Evolutionary conservation across 139 green algal genomes (phyloP).

Genomic region (Pleodorina starrii): DNA sequence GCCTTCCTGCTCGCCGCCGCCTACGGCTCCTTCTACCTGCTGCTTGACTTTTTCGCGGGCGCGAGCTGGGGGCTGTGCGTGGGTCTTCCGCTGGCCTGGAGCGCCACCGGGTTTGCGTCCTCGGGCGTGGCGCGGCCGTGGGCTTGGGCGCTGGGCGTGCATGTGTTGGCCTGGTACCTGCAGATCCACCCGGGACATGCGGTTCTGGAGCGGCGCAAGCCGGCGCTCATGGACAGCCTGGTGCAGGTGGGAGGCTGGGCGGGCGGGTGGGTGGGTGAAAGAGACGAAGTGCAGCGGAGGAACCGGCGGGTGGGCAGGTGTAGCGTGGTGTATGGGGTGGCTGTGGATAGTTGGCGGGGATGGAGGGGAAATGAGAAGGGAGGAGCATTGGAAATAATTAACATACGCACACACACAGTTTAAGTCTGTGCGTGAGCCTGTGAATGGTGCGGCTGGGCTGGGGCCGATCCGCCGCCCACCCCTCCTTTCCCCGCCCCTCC

Average conservation of each 20-base stretch:
- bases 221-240: conserved; percentile 86
- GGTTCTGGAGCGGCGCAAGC: conserved; percentile 80
- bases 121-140: neutral
- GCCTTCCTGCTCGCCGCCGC: conserved; percentile 11
- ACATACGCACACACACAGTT: too few species aligned
- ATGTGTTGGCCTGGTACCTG: conserved; percentile 72
- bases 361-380: too few species aligned
- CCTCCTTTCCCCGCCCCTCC: too few species aligned
- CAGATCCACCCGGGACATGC: conserved; percentile 83
- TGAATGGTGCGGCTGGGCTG: too few species aligned
- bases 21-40: conserved; percentile 72
- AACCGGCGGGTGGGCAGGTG: too few species aligned
- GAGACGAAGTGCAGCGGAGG: too few species aligned
- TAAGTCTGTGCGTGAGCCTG: too few species aligned
- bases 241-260: conserved; percentile 81
- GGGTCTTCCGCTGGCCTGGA: conserved; percentile 75
- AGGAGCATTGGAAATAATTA: too few species aligned
- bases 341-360: too few species aligned
- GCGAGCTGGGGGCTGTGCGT: conserved; percentile 73
- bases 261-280: too few species aligned
- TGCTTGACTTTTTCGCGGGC: conserved; percentile 81
- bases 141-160: conserved; percentile 45
- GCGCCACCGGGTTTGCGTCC: conserved; percentile 64
- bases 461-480: too few species aligned
- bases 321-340: too few species aligned